These are phyloP conservation scores for Cystobasidium tubakii DNA, from an alignment of 768 basidiomycete genomes.

Conservation along the genomic window DNA sequence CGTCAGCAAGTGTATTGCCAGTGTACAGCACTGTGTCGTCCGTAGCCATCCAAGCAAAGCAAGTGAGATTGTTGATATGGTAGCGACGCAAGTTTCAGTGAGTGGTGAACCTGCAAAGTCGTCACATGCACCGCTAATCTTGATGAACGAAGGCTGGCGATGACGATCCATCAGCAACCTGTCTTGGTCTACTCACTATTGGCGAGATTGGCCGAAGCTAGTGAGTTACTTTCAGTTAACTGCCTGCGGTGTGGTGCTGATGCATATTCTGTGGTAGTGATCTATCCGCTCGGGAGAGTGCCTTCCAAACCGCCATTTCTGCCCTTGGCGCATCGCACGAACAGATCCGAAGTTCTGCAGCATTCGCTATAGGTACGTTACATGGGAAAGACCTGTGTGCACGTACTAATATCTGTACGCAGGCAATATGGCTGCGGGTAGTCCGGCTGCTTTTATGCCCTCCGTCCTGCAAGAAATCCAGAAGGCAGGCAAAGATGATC, in stretches of 20 bases:
- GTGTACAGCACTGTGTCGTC: constrained; percentile 69
- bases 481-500: constrained; percentile 55
- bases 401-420: not conserved
- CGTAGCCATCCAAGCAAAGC: constrained; percentile 59
- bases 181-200: constrained; percentile 56
- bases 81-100: constrained; percentile 74
- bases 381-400: not conserved
- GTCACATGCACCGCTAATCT: constrained; percentile 3
- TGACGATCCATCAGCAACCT: not conserved
- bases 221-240: constrained; percentile 54
- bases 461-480: constrained; percentile 65
- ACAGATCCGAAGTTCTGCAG: constrained; percentile 80
- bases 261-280: constrained; percentile 58
- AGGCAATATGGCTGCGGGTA: constrained; percentile 96
- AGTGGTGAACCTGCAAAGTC: constrained; percentile 32
- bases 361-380: constrained; percentile 76
- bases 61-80: constrained; percentile 54
- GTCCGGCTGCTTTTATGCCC: constrained; percentile 77
- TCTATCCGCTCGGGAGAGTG: constrained; percentile 70
- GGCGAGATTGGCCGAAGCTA: constrained; percentile 89
- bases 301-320: constrained; percentile 68
- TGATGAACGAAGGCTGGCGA: constrained; percentile 6
- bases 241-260: not conserved
- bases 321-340: constrained; percentile 73
- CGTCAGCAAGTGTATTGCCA: constrained; percentile 77